A percentile compares a stretch with the other conserved stretches of the same genome.
Conservation (phyloP, 2,329 filamentous ascomycete genomes). For the Xylariaceae sp. region DNA sequence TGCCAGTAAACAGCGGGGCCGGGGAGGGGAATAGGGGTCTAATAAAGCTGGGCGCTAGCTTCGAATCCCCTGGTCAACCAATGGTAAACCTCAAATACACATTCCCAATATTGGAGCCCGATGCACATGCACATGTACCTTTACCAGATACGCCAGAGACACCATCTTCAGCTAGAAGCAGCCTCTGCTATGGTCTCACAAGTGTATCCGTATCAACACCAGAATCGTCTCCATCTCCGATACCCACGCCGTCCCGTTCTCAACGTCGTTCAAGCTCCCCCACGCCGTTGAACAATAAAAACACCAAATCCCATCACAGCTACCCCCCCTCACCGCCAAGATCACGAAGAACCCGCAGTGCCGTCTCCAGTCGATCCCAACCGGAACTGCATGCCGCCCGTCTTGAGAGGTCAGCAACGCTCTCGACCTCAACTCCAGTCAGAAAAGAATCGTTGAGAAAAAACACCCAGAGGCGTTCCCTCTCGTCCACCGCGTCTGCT, state of each 20-base stretch:
- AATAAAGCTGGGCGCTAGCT: conserved; percentile 9
- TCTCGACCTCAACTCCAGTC: conserved; percentile 41
- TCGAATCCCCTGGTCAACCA: conserved; percentile 40
- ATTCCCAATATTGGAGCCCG: conserved; percentile 35
- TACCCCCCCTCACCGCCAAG: conserved; percentile 31
- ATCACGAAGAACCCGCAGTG: conserved; percentile 33
- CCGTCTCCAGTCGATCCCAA: conserved; percentile 30
- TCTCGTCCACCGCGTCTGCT: conserved; percentile 51
- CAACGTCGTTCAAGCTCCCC: conserved; percentile 12
- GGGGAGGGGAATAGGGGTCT: conserved; percentile 39
- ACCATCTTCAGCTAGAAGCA: conserved; percentile 16
- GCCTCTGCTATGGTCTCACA: conserved; percentile 32
- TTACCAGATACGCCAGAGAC: conserved; percentile 23
- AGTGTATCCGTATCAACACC: conserved; percentile 33
- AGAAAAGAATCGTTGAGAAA: conserved; percentile 39
- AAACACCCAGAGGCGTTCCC: conserved; percentile 44
- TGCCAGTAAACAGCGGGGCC: neutral
- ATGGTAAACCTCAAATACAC: conserved; percentile 36
- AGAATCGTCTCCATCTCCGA: conserved; percentile 22
- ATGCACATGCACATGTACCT: conserved; percentile 30
- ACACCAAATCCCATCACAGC: conserved; percentile 15
- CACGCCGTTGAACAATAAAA: conserved; percentile 2
- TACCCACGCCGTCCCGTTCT: conserved; percentile 7
- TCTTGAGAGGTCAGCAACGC: conserved; percentile 52
- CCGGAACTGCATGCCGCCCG: conserved; percentile 56